Conservation (phyloP, 2,329 filamentous ascomycete species). For the Colletotrichum somersetense region DNA sequence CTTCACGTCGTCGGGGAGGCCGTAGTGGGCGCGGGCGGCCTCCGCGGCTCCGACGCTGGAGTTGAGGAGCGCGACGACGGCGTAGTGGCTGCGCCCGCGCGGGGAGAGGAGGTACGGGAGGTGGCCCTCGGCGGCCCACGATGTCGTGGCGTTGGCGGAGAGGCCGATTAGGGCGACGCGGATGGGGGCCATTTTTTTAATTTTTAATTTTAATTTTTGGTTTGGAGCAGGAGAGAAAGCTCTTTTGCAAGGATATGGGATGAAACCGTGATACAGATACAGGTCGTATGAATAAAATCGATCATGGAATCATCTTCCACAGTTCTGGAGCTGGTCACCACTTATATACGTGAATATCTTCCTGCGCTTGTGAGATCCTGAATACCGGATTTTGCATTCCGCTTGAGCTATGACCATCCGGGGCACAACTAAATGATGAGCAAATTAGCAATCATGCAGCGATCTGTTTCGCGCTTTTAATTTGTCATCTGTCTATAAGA, state of each 20-base stretch:
- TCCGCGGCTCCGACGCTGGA: conserved; percentile 59
- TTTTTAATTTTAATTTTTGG: neutral
- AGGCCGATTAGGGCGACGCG: conserved; percentile 69
- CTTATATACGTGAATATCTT: neutral
- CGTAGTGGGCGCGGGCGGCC: conserved; percentile 57
- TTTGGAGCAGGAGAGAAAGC: neutral
- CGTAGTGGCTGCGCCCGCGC: conserved; percentile 56
- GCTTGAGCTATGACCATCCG: neutral
- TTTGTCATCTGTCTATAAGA: neutral
- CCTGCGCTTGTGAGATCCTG: neutral
- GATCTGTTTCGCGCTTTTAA: neutral
- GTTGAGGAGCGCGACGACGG: conserved; percentile 66
- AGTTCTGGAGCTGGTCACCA: neutral
- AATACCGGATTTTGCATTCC: conserved; percentile 7
- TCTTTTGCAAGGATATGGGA: too few relatives aligned
- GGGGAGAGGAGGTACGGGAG: conserved; percentile 69
- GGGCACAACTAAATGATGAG: neutral
- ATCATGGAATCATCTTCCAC: neutral
- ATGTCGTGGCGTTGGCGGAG: conserved; percentile 62
- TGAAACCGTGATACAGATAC: neutral
- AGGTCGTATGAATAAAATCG: neutral
- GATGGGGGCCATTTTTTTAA: conserved; percentile 50
- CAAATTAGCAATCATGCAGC: conserved; percentile 7
- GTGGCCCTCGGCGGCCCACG: conserved; percentile 69
- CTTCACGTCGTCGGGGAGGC: conserved; percentile 55